Evolutionary conservation across 371 early-diverging fungal genomes (phyloP), one percentile per base, ranked within the genome.

Genomic region (Mortierella sp.): DNA sequence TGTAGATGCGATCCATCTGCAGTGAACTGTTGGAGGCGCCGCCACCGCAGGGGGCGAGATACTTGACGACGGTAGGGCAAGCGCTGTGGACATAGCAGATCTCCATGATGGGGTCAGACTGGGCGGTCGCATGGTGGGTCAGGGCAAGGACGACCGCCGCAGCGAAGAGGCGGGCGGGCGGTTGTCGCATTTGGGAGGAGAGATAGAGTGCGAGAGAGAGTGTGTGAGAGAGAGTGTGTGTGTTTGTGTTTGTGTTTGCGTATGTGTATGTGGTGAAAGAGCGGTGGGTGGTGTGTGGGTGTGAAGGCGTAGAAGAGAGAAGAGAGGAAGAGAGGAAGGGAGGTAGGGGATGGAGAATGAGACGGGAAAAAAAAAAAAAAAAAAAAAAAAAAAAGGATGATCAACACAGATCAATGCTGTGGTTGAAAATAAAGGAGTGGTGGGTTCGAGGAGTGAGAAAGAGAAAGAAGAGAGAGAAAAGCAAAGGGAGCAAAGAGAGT

Each of bases 41-140:
- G 16, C 67, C 67, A 26, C 67, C 67, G 21, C 67, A 67, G 47
- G 67, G 67, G 21, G 30, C 67, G n/a, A 80, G 68, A 53, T 71
- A 51, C 15, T 43, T 21, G 57, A 75, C 21, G 82, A 80, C 75
- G 7, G 43, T 21, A 25, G 37, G 26, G 45, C 65, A 65, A 25
- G 57, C 65, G 14, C 26, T 45, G 11, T 43, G 16, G 55, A 55
- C 37, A 9, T 5, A 18, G 57, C 65, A 65, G 29, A 46, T 57
- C 7, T 57, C 65, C 5, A 65, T 65, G 47, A 65, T 16, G 48
- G 57, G 57, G 7, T 57, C 57, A 2, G 65, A 28, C 29, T 45
- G 26, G 45, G 37, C 46, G n/a, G 25, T 44, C 45, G 7, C 43
- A 19, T 26, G 25, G 14, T 16, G 3, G 37, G 37, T 9, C 3